A percentile compares a stretch with the other conserved stretches of the same genome.
phyloP scores from a whole-genome alignment of 2,329 filamentous ascomycete genomes.

The Microdochium bolleyi region DNA sequence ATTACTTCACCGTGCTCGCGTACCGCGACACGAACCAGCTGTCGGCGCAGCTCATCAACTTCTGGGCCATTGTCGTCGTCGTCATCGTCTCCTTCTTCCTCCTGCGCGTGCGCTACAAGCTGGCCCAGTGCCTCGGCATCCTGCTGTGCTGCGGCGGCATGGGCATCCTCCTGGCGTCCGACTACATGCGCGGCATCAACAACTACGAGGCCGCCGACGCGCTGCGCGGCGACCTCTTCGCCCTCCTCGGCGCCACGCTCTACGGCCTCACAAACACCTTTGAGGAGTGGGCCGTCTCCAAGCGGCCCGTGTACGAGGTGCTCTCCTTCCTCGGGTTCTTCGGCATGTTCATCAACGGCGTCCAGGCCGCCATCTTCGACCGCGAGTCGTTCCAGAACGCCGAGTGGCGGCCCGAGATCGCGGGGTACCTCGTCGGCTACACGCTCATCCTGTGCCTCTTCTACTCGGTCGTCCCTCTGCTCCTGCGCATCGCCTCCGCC shows the following conservation, averaged over 20 bases:
- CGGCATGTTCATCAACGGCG: slow-evolving; percentile 84
- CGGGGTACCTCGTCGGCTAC: slow-evolving; percentile 82
- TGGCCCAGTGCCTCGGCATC: slow-evolving; percentile 79
- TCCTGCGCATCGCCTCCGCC: slow-evolving; percentile 83
- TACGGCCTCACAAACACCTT: slow-evolving; percentile 89
- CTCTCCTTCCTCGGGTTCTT: slow-evolving; percentile 85
- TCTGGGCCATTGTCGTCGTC: slow-evolving; percentile 95
- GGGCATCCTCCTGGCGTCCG: slow-evolving; percentile 77
- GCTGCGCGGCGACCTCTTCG: slow-evolving; percentile 89
- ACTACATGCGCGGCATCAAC: slow-evolving; percentile 74
- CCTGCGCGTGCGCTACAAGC: slow-evolving; percentile 82
- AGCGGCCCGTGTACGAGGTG: slow-evolving; percentile 84
- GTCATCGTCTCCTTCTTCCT: slow-evolving; percentile 77
- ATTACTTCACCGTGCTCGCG: slow-evolving; percentile 94
- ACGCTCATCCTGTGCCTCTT: slow-evolving; percentile 78
- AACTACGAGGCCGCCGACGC: slow-evolving; percentile 60
- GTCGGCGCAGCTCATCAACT: slow-evolving; percentile 92
- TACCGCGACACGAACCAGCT: slow-evolving; percentile 90
- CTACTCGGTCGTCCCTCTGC: slow-evolving; percentile 78
- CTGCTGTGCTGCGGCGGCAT: slow-evolving; percentile 84
- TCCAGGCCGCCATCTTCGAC: slow-evolving; percentile 88
- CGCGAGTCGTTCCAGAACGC: slow-evolving; percentile 59
- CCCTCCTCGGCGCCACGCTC: slow-evolving; percentile 77
- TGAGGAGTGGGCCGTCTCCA: slow-evolving; percentile 89
- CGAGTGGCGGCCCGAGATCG: slow-evolving; percentile 59